Evolutionary conservation across 176 grass and related monocot species (phyloP).

Genomic region (Avena sativa): DNA sequence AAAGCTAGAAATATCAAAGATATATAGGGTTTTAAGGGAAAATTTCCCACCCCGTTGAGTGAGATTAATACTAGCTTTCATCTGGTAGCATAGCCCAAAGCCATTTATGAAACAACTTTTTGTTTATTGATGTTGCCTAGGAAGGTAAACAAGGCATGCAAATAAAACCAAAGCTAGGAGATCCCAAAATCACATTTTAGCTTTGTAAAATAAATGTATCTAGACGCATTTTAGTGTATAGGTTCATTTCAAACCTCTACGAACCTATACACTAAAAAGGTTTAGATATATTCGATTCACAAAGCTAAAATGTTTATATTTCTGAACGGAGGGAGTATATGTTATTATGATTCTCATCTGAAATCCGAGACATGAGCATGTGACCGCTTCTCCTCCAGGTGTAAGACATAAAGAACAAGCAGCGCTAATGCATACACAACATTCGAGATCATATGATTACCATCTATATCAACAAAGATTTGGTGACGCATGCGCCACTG

Average conservation of each 20-base stretch:
- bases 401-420: slow-evolving; percentile 22
- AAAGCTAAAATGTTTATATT: no score
- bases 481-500: slow-evolving; percentile 52
- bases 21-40: slow-evolving; percentile 1
- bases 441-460: slow-evolving; percentile 47
- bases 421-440: not conserved
- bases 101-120: not conserved
- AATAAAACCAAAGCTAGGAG: slow-evolving; percentile 2
- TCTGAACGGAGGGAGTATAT: not conserved
- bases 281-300: no score
- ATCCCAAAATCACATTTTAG: slow-evolving; percentile 10
- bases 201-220: no score
- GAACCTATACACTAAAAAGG: no score
- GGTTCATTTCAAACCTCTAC: no score
- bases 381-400: slow-evolving; percentile 22
- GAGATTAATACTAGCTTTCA: not conserved
- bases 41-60: not conserved
- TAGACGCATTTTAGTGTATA: no score
- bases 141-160: not conserved
- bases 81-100: not conserved
- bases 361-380: slow-evolving; percentile 32
- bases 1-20: not conserved
- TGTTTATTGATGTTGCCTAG: slow-evolving; percentile 21
- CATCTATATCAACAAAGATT: slow-evolving; percentile 79
- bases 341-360: slow-evolving; percentile 37